Base-by-base conservation (phyloP, 106 monocot genomes). In the Allium fistulosum region DNA sequence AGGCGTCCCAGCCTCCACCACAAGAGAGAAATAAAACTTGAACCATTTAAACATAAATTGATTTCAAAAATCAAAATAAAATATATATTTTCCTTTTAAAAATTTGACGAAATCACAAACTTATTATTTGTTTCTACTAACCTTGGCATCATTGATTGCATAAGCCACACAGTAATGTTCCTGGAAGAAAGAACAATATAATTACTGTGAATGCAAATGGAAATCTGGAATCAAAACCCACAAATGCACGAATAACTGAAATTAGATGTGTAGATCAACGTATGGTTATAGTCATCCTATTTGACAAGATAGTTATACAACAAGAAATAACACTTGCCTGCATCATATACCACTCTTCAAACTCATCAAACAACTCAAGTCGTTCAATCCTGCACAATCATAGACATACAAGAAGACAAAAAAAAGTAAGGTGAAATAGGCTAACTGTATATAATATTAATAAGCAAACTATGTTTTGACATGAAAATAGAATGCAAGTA, bases 341-440 rank as follows among this genome's bases (percentile, higher is more conserved):
- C 96, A 97, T 97, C 96, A 97, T 89, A 66, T 97, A 75, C 96
- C 92, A 92, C 74, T 97, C 96, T 79, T 97, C 96, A 82, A 97
- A 97, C 69, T 97, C 96, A 77, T 97, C 96, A 79, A 97, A 97
- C 78, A 97, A 79, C 68, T 97, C 96, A 53, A 97, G 86, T 15
- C 82, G 72, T 58, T 97, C 96, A 71, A 89, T 89, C 76, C 96
- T 97, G 84, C 75, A 82, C 46, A 10, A 56, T 37, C 17, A 57
- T 26, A 69, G 51, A 52, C 9, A 11, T 9, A 3, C 4, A 57
- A n/a, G 11, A 56, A 68, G n/a, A 68, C 27, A 7, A 68, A 56
- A 53, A 49, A 17, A 65, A 53, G 51, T 5, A 53, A 27, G 28
- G 37, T 10, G 28, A 53, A 53, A 67, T 9, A 8, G 47, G 65